phyloP scores from a whole-genome alignment of 2,329 filamentous ascomycete genomes.

The Penicillium sp. region DNA sequence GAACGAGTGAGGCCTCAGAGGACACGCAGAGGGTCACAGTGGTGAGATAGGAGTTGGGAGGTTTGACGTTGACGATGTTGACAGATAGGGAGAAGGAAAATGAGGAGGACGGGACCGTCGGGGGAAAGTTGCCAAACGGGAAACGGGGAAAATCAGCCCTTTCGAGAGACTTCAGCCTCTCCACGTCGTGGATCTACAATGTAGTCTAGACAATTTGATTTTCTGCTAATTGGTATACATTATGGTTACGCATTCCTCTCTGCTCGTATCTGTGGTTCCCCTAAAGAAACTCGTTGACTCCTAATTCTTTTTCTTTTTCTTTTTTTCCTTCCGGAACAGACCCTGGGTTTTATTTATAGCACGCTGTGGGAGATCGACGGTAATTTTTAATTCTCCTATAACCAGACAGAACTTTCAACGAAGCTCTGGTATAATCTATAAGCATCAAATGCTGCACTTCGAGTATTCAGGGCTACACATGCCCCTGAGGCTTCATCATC shows the following conservation, averaged over 20 bases:
- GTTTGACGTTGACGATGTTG: conserved; percentile 2
- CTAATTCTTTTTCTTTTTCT: neutral
- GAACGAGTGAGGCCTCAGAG: conserved; percentile 27
- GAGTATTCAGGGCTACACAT: too few relatives aligned
- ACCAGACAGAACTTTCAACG: neutral
- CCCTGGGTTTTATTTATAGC: neutral
- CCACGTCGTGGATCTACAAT: neutral
- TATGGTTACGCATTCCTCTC: neutral
- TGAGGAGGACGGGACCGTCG: conserved; percentile 21
- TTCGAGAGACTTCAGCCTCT: conserved; percentile 3
- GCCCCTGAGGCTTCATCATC: neutral
- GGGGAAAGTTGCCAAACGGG: conserved; percentile 20
- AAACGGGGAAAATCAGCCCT: conserved; percentile 9
- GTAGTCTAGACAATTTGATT: neutral
- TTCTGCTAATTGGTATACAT: neutral
- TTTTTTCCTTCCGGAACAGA: neutral
- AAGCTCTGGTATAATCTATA: neutral
- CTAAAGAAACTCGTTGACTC: neutral
- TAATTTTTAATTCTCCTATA: neutral
- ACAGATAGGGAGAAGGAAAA: conserved; percentile 18
- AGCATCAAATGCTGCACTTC: neutral
- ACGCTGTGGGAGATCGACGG: neutral
- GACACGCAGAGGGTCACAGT: conserved; percentile 11
- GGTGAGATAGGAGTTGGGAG: neutral
- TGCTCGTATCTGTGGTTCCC: neutral